Evolutionary conservation across 441 rosid genomes (phyloP).

Genomic region (Pelargonium australe): DNA sequence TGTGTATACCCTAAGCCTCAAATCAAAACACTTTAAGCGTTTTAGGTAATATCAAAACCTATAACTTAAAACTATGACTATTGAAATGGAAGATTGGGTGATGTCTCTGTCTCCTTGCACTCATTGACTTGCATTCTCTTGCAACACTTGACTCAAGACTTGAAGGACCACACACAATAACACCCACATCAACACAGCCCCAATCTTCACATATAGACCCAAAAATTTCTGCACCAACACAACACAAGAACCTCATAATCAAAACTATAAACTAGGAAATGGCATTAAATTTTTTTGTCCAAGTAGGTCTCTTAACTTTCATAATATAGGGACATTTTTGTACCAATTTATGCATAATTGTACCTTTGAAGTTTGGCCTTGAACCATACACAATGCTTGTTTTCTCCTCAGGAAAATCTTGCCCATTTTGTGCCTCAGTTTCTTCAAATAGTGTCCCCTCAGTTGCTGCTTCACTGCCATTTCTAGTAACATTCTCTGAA

Average conservation of each 20-base stretch:
- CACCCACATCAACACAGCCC: slow-evolving; percentile 73
- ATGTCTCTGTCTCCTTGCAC: slow-evolving; percentile 33
- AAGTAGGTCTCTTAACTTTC: too few relatives aligned
- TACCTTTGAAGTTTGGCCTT: slow-evolving; percentile 80
- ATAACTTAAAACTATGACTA: slow-evolving; percentile 77
- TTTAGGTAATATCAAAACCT: slow-evolving; percentile 10
- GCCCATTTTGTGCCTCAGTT: slow-evolving; percentile 1
- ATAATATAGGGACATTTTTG: too few relatives aligned
- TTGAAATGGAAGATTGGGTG: slow-evolving; percentile 62
- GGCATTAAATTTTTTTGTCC: too few relatives aligned
- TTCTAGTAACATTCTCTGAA: slow-evolving; percentile 10
- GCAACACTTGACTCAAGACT: slow-evolving; percentile 68
- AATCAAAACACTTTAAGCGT: too few relatives aligned
- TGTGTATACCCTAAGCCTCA: too few relatives aligned
- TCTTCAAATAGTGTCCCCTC: slow-evolving; percentile 18
- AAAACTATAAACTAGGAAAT: neutral
- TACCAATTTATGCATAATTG: too few relatives aligned
- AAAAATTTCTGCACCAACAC: slow-evolving; percentile 50
- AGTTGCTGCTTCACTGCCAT: neutral
- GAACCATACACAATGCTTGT: slow-evolving; percentile 49
- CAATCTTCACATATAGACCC: slow-evolving; percentile 30
- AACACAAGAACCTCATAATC: too few relatives aligned
- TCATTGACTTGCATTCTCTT: slow-evolving; percentile 57
- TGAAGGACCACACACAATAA: slow-evolving; percentile 72
- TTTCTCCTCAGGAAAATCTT: slow-evolving; percentile 6